Evolutionary conservation across 2,329 filamentous ascomycete species (phyloP).

Genomic region (Ophiostoma sp.): DNA sequence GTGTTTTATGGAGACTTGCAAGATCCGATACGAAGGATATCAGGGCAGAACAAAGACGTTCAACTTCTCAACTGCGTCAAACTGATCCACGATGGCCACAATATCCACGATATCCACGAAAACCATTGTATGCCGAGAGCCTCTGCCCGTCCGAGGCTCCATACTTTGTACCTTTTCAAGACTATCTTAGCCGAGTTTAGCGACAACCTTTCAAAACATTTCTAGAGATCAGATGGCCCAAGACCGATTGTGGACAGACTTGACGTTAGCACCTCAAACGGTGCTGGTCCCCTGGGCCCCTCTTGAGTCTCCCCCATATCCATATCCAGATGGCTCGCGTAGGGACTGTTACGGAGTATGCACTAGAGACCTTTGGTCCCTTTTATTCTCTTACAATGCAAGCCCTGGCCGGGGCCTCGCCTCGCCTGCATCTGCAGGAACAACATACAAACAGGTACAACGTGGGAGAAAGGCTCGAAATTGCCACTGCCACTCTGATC

Average conservation of each 20-base stretch:
- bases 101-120: background rate
- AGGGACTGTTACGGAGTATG: slow-evolving; percentile 11
- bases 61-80: background rate
- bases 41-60: background rate
- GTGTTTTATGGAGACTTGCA: slow-evolving; percentile 1
- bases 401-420: slow-evolving; percentile 1
- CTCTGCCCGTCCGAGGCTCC: background rate
- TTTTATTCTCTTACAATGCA: background rate
- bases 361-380: background rate
- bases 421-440: slow-evolving; percentile 5
- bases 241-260: background rate
- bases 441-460: background rate
- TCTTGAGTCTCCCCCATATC: background rate
- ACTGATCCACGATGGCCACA: background rate
- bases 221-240: background rate
- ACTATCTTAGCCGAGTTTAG: background rate
- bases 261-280: slow-evolving; percentile 2
- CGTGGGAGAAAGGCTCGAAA: background rate
- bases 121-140: background rate
- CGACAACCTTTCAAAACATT: background rate
- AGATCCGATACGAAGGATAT: background rate
- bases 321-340: background rate
- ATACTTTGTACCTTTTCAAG: background rate
- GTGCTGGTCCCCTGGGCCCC: background rate
- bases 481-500: slow-evolving; percentile 12